phyloP scores from a whole-genome alignment of 179 eudicot genomes.

The Actinidia chinensis region DNA sequence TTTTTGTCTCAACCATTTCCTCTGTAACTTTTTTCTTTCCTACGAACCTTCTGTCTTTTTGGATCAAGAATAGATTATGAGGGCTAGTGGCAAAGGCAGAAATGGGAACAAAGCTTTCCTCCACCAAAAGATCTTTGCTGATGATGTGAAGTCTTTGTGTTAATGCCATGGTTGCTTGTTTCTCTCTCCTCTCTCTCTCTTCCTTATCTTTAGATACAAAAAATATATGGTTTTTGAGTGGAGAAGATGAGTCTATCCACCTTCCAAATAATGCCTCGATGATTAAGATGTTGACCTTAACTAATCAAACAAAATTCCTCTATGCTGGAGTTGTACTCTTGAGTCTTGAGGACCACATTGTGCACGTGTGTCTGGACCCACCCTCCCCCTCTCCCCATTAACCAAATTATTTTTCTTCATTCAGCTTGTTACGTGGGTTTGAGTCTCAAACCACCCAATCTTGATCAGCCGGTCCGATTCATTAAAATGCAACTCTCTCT shows the following conservation, averaged over 20 bases:
- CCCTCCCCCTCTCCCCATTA: neutral
- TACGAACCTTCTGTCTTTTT: conserved; percentile 10
- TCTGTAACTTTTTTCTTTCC: conserved; percentile 23
- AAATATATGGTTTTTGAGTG: conserved; percentile 11
- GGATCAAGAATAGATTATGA: conserved; percentile 16
- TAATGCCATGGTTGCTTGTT: conserved; percentile 22
- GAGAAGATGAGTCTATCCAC: conserved; percentile 23
- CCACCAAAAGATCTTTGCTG: conserved; percentile 28
- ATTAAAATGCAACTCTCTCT: too few relatives aligned
- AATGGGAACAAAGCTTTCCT: conserved; percentile 19
- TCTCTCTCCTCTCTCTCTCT: neutral
- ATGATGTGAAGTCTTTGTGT: conserved; percentile 41
- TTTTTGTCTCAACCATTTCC: conserved; percentile 34
- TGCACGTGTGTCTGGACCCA: conserved; percentile 47
- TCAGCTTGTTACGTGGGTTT: too few relatives aligned
- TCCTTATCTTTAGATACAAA: conserved; percentile 22
- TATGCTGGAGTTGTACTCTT: conserved; percentile 21
- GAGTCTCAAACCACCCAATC: too few relatives aligned
- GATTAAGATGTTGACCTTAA: conserved; percentile 57
- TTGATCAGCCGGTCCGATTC: too few relatives aligned
- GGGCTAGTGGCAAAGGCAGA: conserved; percentile 29
- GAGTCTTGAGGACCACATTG: conserved; percentile 34
- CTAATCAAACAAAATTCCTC: conserved; percentile 44
- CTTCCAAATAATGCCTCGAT: conserved; percentile 43
- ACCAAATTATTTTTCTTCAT: too few relatives aligned